Evolutionary conservation across 1,139 yeast genomes (phyloP).

Genomic region (Kodamaea sp.): DNA sequence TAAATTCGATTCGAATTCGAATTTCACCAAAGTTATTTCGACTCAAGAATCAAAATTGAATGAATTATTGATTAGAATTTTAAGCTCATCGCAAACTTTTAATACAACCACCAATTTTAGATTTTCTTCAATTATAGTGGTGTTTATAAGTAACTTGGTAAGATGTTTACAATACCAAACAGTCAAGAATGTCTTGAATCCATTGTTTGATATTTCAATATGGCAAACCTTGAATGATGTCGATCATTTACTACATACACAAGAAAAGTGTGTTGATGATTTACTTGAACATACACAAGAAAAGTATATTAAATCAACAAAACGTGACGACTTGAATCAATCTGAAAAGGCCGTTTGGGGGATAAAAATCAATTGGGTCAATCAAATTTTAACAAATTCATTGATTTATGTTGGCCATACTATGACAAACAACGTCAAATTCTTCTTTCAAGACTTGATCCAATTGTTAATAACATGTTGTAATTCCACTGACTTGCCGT

Average conservation of each 20-base stretch:
- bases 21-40: not conserved
- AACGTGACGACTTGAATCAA: constrained; percentile 3
- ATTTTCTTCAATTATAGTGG: constrained; percentile 3
- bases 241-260: constrained; percentile 8
- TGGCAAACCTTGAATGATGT: constrained; percentile 29
- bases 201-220: constrained; percentile 34
- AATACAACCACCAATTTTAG: constrained; percentile 6
- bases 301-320: constrained; percentile 3
- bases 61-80: constrained; percentile 8
- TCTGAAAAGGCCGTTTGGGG: constrained; percentile 1
- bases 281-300: constrained; percentile 1
- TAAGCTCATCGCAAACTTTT: constrained; percentile 7
- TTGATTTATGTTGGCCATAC: not conserved
- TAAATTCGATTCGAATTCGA: not conserved
- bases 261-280: not conserved
- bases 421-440: not conserved
- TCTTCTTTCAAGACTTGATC: no score
- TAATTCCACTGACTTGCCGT: no score
- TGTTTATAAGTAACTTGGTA: constrained; percentile 3
- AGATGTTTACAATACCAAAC: constrained; percentile 1
- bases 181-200: constrained; percentile 12
- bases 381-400: not conserved
- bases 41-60: constrained; percentile 9
- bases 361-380: constrained; percentile 3
- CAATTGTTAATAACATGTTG: no score